phyloP scores from a whole-genome alignment of 1,284 basidiomycete species.

The Ceratobasidium sp. region DNA sequence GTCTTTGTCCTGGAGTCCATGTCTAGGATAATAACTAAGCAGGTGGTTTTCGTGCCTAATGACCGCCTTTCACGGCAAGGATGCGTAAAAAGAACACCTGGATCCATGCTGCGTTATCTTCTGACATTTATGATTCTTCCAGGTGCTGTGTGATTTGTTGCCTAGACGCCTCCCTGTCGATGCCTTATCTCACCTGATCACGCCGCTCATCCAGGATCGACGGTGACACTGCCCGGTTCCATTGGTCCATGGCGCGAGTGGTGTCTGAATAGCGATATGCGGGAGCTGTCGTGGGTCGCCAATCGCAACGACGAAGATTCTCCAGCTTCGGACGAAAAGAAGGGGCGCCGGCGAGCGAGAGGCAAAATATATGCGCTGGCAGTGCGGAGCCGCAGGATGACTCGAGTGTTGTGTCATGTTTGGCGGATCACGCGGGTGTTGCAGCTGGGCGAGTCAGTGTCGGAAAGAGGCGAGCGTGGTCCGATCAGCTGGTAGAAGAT shows the following conservation, averaged over 20 bases:
- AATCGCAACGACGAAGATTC: background rate
- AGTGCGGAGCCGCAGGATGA: constrained; percentile 27
- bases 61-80: background rate
- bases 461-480: background rate
- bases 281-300: background rate
- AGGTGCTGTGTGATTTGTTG: background rate
- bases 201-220: constrained; percentile 12
- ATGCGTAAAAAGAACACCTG: background rate
- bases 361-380: constrained; percentile 38
- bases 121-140: constrained; percentile 1
- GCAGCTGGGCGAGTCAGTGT: constrained; percentile 15
- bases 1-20: background rate
- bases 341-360: background rate
- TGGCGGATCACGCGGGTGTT: constrained; percentile 26
- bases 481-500: constrained; percentile 9
- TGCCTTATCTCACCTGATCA: constrained; percentile 13
- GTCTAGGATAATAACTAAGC: background rate
- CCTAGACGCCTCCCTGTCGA: constrained; percentile 11
- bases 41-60: background rate
- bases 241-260: background rate
- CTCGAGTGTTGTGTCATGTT: constrained; percentile 31
- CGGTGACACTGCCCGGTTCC: constrained; percentile 5
- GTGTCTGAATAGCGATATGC: constrained; percentile 12
- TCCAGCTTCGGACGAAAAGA: background rate
- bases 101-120: background rate